Evolutionary conservation across 1,139 yeast species (phyloP), one percentile per base, ranked within the genome.

Genomic region (Candida tropicalis): DNA sequence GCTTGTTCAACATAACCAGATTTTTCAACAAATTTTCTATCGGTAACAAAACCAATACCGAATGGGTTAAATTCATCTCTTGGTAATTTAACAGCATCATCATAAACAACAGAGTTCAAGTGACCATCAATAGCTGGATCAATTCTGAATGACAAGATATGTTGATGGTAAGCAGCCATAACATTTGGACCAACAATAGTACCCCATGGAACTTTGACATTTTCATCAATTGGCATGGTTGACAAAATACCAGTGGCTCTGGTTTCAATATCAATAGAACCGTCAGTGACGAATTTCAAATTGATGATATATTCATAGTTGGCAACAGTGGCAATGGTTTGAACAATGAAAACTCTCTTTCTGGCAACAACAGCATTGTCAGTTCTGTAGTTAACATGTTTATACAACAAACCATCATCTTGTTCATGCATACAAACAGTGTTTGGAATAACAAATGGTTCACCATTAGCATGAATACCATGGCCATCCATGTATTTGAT

Each of bases 361-460:
- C 96, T 83, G 29, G 93, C 88, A 50, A 85, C 86, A 50, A 84
- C 85, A 7, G 91, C 82, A 47, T 76, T 73, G 48, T 75, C 73
- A 44, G 88, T 87, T 73, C 96, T 79, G 73, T 82, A 87, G 73
- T 88, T 88, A 54, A 86, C 82, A 66, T 88, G 96, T 74, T 88
- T 87, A 76, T 82, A 85, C 59, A 85, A 71, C 53, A 88, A 71
- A 59, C 96, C 71, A 47, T 66, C 67, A 62, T 88, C 96, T 68
- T 87, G 95, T 68, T 88, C 96, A 62, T 88, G 96, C 84, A 88
- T 76, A 74, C 96, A 88, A 44, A 88, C 79, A 38, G 91, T 85
- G 64, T 83, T 84, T 59, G 88, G 84, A 51, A 84, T 71, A 46
- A 80, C 68, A 49, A 68, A 68, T 43, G 89, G 87, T 47, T 78